phyloP scores from a whole-genome alignment of 2,329 filamentous ascomycete species.

The Penicillium vulpinum region DNA sequence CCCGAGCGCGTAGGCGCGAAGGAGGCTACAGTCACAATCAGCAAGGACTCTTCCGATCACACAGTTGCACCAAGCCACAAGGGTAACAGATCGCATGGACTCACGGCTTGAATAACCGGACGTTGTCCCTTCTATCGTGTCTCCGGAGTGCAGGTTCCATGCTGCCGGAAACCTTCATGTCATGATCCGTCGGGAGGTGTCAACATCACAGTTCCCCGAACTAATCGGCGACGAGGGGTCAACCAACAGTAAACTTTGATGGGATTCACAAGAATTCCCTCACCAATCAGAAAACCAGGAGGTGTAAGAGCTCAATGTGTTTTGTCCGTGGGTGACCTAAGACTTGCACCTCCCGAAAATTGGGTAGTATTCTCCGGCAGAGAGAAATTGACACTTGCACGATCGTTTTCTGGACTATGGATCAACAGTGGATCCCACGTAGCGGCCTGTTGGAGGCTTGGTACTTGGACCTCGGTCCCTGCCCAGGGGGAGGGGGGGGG shows the following conservation, averaged over 20 bases:
- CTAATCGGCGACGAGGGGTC: slow-evolving; percentile 7
- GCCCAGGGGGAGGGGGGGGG: neutral
- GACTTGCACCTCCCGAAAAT: slow-evolving; percentile 20
- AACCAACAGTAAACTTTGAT: slow-evolving; percentile 9
- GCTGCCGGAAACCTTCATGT: slow-evolving; percentile 23
- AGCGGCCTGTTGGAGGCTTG: slow-evolving; percentile 14
- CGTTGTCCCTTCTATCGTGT: slow-evolving; percentile 24
- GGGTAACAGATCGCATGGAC: slow-evolving; percentile 22
- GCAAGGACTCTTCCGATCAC: slow-evolving; percentile 3
- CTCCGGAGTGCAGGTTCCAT: slow-evolving; percentile 31
- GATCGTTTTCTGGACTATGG: neutral
- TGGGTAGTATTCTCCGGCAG: slow-evolving; percentile 24
- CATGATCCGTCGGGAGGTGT: slow-evolving; percentile 25
- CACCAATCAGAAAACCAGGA: slow-evolving; percentile 16
- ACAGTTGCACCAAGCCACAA: slow-evolving; percentile 9
- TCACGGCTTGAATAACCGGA: slow-evolving; percentile 37
- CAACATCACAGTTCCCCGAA: slow-evolving; percentile 20
- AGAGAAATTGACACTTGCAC: neutral
- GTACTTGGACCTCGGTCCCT: slow-evolving; percentile 23
- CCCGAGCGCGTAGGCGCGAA: slow-evolving; percentile 51
- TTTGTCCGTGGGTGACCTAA: slow-evolving; percentile 8
- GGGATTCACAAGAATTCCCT: slow-evolving; percentile 5
- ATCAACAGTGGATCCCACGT: slow-evolving; percentile 31
- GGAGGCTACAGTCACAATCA: slow-evolving; percentile 31
- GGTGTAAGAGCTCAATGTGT: neutral